A percentile compares a stretch with the other conserved stretches of the same genome.
Conservation (phyloP, 305 asterid species). For the Solanum hybrid region DNA sequence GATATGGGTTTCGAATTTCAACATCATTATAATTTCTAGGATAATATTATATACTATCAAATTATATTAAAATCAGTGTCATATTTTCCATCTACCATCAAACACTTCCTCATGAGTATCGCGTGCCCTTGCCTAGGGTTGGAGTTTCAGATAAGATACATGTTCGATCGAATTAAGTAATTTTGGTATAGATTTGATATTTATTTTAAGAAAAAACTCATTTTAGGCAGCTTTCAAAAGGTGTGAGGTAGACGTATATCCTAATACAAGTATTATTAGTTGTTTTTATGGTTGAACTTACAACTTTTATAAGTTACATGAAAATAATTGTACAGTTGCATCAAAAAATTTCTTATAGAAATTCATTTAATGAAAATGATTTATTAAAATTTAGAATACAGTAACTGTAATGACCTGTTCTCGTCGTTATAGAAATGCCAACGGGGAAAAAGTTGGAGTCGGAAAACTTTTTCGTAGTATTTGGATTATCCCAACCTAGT, state of each 20-base stretch:
- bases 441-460: accelerated
- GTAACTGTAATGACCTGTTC: neutral
- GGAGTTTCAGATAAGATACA: too few relatives aligned
- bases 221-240: neutral
- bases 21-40: neutral
- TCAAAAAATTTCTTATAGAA: neutral
- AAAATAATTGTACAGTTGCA: neutral
- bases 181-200: too few relatives aligned
- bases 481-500: too few relatives aligned
- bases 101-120: conserved; percentile 10
- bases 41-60: neutral
- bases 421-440: too few relatives aligned
- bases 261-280: neutral
- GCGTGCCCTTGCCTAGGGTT: neutral
- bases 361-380: neutral
- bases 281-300: neutral
- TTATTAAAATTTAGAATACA: neutral
- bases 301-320: neutral
- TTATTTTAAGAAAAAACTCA: too few relatives aligned
- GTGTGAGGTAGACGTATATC: neutral
- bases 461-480: too few relatives aligned
- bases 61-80: conserved; percentile 27
- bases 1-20: neutral
- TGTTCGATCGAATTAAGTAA: too few relatives aligned
- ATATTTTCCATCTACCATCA: conserved; percentile 23